Percentiles rank a stretch among this genome's conserved stretches.
These are phyloP conservation scores for Penicillium hesseltinei DNA, from an alignment of 2,329 filamentous ascomycete genomes.

Conservation along the genomic window DNA sequence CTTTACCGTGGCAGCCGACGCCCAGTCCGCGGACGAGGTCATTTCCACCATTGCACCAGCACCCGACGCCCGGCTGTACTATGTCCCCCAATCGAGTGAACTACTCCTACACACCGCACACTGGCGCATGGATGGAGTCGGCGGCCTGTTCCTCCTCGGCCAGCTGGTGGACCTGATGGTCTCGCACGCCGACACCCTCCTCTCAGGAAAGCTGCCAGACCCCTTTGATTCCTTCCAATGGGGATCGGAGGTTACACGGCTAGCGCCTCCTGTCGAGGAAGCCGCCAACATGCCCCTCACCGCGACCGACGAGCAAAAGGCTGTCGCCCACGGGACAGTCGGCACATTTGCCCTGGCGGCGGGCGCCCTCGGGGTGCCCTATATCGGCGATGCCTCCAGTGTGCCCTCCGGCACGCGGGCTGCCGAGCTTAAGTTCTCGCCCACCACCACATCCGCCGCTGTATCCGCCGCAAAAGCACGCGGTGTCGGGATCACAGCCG, in stretches of 20 bases:
- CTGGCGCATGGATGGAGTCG: constrained; percentile 32
- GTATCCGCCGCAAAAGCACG: constrained; percentile 14
- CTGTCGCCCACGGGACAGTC: constrained; percentile 14
- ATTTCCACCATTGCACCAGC: constrained; percentile 7
- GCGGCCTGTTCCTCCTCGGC: constrained; percentile 17
- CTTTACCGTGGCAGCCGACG: constrained; percentile 8
- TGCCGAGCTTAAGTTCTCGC: constrained; percentile 13
- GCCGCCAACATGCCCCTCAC: constrained; percentile 17
- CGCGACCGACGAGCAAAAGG: constrained; percentile 9
- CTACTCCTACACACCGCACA: constrained; percentile 22
- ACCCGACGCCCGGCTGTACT: constrained; percentile 13
- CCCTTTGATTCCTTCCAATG: constrained; percentile 25
- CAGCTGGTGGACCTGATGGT: constrained; percentile 24
- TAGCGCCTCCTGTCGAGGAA: constrained; percentile 25
- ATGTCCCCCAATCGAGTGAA: constrained; percentile 9
- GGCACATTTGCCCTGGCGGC: constrained; percentile 16
- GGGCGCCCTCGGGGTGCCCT: constrained; percentile 25
- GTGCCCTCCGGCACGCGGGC: constrained; percentile 22
- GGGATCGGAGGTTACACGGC: constrained; percentile 26
- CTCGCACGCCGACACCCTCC: constrained; percentile 8
- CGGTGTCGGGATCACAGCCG: constrained; percentile 29
- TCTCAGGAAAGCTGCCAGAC: constrained; percentile 15
- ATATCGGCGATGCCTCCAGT: constrained; percentile 15
- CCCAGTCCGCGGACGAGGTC: constrained; percentile 7
- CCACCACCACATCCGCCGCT: constrained; percentile 19